Conservation (phyloP, 169 alveolate genomes). For the Plasmodium fragile region DNA sequence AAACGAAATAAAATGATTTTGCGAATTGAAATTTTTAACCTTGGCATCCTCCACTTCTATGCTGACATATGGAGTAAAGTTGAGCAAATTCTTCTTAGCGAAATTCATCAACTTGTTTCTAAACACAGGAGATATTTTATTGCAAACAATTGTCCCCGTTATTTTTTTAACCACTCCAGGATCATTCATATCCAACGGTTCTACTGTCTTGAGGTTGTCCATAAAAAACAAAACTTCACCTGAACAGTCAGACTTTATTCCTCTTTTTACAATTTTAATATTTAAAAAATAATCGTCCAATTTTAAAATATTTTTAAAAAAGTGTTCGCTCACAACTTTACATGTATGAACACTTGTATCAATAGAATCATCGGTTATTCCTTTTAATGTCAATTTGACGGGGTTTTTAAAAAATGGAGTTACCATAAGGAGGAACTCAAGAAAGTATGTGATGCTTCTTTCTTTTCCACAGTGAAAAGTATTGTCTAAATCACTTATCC, state of each 20-base stretch:
- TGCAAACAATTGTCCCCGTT: conserved; percentile 35
- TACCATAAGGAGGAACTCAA: conserved; percentile 72
- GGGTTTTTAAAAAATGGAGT: conserved; percentile 75
- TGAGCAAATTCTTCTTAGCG: conserved; percentile 40
- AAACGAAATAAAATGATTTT: conserved; percentile 51
- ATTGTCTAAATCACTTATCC: conserved; percentile 39
- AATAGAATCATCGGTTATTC: conserved; percentile 68
- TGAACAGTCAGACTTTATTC: conserved; percentile 29
- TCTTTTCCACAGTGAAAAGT: conserved; percentile 73
- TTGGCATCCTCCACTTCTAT: conserved; percentile 26
- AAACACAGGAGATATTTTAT: conserved; percentile 52
- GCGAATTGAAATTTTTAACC: background rate
- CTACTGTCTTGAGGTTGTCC: conserved; percentile 35
- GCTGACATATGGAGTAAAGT: conserved; percentile 60
- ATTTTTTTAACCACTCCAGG: conserved; percentile 69
- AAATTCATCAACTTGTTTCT: conserved; percentile 59
- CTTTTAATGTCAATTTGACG: conserved; percentile 65
- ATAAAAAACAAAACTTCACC: conserved; percentile 75
- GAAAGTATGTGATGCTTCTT: conserved; percentile 69
- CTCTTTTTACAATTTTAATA: conserved; percentile 67
- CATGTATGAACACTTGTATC: conserved; percentile 68
- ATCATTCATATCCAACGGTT: conserved; percentile 57
- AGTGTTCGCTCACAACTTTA: conserved; percentile 59
- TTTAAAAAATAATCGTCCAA: conserved; percentile 45
- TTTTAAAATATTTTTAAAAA: conserved; percentile 67